Conservation (phyloP, 306 rosid species). For the Cucurbita moschata region DNA sequence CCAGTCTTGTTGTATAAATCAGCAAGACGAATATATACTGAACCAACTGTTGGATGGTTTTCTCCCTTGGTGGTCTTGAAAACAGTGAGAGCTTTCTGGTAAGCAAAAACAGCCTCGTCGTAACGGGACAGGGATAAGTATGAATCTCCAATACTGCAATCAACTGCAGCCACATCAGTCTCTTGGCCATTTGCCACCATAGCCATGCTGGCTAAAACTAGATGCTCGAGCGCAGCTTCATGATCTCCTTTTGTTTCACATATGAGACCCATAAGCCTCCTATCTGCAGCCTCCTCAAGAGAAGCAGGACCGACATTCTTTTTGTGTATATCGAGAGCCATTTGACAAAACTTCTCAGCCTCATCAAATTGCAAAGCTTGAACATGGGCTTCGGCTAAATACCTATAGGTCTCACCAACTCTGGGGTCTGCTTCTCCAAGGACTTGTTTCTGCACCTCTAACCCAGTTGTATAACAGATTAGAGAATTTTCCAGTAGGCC, state of each 20-base stretch:
- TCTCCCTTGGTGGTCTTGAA: conserved; percentile 77
- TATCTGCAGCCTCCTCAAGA: conserved; percentile 83
- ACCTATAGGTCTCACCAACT: conserved; percentile 83
- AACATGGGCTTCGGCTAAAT: conserved; percentile 85
- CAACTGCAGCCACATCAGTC: conserved; percentile 75
- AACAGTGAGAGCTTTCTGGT: conserved; percentile 69
- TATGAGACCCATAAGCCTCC: conserved; percentile 94
- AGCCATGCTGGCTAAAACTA: conserved; percentile 79
- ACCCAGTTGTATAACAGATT: conserved; percentile 52
- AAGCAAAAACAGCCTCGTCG: conserved; percentile 71
- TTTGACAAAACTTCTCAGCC: conserved; percentile 71
- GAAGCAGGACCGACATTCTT: conserved; percentile 49
- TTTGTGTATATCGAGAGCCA: conserved; percentile 74
- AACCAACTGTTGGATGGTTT: conserved; percentile 79
- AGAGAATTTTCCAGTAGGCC: conserved; percentile 84
- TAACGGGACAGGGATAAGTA: conserved; percentile 65
- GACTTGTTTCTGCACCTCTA: conserved; percentile 60
- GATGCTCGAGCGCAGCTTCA: conserved; percentile 84
- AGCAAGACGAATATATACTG: conserved; percentile 65
- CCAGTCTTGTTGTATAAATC: conserved; percentile 72
- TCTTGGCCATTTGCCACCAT: conserved; percentile 84
- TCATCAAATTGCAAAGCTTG: conserved; percentile 76
- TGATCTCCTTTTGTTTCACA: conserved; percentile 81
- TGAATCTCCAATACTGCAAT: conserved; percentile 84
- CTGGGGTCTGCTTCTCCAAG: conserved; percentile 73